phyloP scores from a whole-genome alignment of 164 flowering plant species.

The Magnolia sinica region DNA sequence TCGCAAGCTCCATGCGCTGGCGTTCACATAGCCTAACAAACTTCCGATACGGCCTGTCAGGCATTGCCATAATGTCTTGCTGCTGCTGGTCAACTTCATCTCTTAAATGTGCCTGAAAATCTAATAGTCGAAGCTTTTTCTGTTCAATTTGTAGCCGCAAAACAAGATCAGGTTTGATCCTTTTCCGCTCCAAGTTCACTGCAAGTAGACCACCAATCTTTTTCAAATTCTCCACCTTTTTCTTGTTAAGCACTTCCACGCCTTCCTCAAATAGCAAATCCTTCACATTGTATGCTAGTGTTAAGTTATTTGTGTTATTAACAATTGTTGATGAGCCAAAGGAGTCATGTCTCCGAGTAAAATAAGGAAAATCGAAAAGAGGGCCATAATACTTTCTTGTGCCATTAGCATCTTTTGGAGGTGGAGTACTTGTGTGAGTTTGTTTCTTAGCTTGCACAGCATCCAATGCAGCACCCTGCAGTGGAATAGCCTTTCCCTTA shows the following conservation, averaged over 20 bases:
- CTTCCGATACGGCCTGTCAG: slow-evolving; percentile 90
- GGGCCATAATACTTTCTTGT: slow-evolving; percentile 93
- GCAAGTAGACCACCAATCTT: slow-evolving; percentile 79
- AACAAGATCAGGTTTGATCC: slow-evolving; percentile 94
- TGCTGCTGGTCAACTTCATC: slow-evolving; percentile 95
- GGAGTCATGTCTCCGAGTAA: slow-evolving; percentile 85
- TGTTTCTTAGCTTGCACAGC: slow-evolving; percentile 56
- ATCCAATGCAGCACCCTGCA: slow-evolving; percentile 44
- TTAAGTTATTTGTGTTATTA: slow-evolving; percentile 56
- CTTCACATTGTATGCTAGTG: slow-evolving; percentile 77
- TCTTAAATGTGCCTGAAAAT: slow-evolving; percentile 80
- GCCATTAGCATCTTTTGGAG: slow-evolving; percentile 61
- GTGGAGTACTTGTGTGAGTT: slow-evolving; percentile 41
- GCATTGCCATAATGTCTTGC: slow-evolving; percentile 97
- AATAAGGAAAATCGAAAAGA: slow-evolving; percentile 89
- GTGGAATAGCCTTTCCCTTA: slow-evolving; percentile 62
- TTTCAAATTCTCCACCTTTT: slow-evolving; percentile 68
- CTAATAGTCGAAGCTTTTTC: slow-evolving; percentile 72
- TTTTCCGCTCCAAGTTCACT: slow-evolving; percentile 86
- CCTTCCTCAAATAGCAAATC: slow-evolving; percentile 87
- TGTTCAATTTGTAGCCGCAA: slow-evolving; percentile 88
- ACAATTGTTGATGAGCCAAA: slow-evolving; percentile 51
- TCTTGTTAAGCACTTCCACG: slow-evolving; percentile 62
- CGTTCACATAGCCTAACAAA: slow-evolving; percentile 94
- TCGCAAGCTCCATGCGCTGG: slow-evolving; percentile 74